phyloP scores from a whole-genome alignment of 331 rosid genomes.

The Pyrus hybrid region DNA sequence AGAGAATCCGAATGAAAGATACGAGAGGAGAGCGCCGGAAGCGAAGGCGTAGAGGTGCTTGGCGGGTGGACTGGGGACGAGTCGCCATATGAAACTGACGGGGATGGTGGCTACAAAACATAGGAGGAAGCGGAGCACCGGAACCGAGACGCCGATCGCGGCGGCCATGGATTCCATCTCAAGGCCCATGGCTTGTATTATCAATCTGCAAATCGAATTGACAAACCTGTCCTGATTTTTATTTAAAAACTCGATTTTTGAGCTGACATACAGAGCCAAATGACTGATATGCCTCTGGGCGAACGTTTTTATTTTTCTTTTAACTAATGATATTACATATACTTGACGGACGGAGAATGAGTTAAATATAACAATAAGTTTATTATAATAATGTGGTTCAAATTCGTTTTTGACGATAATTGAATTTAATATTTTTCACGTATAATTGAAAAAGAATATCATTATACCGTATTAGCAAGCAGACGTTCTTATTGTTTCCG shows the following conservation, averaged over 20 bases:
- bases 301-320: too few species aligned
- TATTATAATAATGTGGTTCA: rapidly evolving
- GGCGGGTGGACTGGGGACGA: constrained; percentile 51
- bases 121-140: constrained; percentile 79
- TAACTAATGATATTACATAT: too few species aligned
- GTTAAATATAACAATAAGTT: rapidly evolving
- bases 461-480: rapidly evolving
- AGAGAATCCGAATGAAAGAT: constrained; percentile 78
- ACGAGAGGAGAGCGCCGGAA: constrained; percentile 63
- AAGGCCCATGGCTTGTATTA: constrained; percentile 24
- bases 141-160: constrained; percentile 52
- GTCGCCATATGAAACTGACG: constrained; percentile 55
- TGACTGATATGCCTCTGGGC: background rate
- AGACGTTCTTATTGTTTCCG: background rate
- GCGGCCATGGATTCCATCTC: constrained; percentile 63
- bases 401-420: rapidly evolving
- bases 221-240: background rate
- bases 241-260: too few species aligned
- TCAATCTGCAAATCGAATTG: background rate
- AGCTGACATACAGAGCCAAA: background rate
- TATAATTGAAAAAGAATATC: too few species aligned
- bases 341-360: rapidly evolving
- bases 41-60: constrained; percentile 68
- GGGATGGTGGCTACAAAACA: constrained; percentile 82
- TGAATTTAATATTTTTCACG: too few species aligned